Percentiles rank a stretch among this genome's conserved stretches.
phyloP scores from a whole-genome alignment of 257 asterid genomes.

The Galeopsis tetrahit region DNA sequence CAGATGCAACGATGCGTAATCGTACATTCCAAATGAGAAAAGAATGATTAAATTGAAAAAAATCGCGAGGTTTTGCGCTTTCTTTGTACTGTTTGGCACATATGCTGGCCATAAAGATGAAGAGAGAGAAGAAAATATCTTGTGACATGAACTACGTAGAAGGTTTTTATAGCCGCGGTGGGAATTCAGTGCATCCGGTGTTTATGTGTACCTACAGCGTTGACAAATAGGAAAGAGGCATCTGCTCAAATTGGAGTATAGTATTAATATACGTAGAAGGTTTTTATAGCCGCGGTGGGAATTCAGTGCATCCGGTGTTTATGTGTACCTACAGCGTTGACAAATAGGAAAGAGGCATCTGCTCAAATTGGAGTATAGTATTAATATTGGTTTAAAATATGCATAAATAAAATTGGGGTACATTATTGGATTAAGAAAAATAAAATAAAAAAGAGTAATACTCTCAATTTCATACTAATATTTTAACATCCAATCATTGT shows the following conservation, averaged over 20 bases:
- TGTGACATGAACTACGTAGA: constrained; percentile 22
- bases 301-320: constrained; percentile 34
- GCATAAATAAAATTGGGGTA: too few relatives aligned
- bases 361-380: too few relatives aligned
- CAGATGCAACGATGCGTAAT: constrained; percentile 18
- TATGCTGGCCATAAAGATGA: constrained; percentile 33
- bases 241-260: not conserved
- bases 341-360: not conserved
- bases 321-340: not conserved
- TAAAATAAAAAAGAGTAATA: too few relatives aligned
- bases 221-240: not conserved
- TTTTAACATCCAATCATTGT: too few relatives aligned
- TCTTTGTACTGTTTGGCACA: constrained; percentile 23
- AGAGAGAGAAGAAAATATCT: constrained; percentile 51
- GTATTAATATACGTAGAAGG: constrained; percentile 26
- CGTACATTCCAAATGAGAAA: constrained; percentile 21
- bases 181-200: constrained; percentile 33
- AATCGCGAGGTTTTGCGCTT: not conserved
- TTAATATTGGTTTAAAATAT: too few relatives aligned
- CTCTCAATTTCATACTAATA: too few relatives aligned
- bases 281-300: too few relatives aligned
- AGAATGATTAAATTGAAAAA: not conserved
- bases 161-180: not conserved
- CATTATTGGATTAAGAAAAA: too few relatives aligned
- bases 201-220: constrained; percentile 7